Percentiles rank a stretch among this genome's conserved stretches.
Evolutionary conservation across 352 stramenopile genomes (phyloP).

Genomic region (Phytopythium helicoides): DNA sequence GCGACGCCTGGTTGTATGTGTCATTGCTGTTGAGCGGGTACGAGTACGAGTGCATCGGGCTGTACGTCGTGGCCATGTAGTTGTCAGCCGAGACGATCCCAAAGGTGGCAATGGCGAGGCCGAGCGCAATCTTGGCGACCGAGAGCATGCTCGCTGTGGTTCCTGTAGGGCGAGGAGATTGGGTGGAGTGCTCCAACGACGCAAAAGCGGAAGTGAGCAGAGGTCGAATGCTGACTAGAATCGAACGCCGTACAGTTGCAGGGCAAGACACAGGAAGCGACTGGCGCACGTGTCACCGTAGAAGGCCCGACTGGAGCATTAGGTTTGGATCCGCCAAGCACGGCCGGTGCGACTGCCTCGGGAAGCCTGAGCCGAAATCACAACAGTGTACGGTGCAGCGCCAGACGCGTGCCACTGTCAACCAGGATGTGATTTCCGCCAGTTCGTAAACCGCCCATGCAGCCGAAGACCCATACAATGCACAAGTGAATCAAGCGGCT

Average conservation of each 20-base stretch:
- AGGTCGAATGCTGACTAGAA: background rate
- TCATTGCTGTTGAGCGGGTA: constrained; percentile 41
- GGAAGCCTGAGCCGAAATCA: too few relatives aligned
- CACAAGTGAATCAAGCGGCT: too few relatives aligned
- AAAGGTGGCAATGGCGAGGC: background rate
- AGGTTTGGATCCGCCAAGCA: too few relatives aligned
- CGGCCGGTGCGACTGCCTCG: too few relatives aligned
- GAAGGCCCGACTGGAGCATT: background rate
- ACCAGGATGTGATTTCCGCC: too few relatives aligned
- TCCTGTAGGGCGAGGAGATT: background rate
- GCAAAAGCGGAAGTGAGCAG: constrained; percentile 5
- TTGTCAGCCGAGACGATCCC: constrained; percentile 2
- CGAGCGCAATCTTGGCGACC: constrained; percentile 5
- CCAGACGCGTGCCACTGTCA: too few relatives aligned
- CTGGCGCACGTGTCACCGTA: background rate
- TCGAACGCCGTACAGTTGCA: background rate
- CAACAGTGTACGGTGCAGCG: too few relatives aligned
- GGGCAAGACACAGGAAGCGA: background rate
- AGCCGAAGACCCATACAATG: too few relatives aligned
- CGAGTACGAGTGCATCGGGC: constrained; percentile 44
- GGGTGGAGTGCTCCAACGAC: background rate
- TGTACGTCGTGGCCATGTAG: constrained; percentile 49
- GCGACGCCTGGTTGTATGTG: constrained; percentile 13
- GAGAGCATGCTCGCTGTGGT: background rate
- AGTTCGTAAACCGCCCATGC: too few relatives aligned